Evolutionary conservation across 805 yeast genomes (phyloP).

Genomic region (Yamadazyma sp.): DNA sequence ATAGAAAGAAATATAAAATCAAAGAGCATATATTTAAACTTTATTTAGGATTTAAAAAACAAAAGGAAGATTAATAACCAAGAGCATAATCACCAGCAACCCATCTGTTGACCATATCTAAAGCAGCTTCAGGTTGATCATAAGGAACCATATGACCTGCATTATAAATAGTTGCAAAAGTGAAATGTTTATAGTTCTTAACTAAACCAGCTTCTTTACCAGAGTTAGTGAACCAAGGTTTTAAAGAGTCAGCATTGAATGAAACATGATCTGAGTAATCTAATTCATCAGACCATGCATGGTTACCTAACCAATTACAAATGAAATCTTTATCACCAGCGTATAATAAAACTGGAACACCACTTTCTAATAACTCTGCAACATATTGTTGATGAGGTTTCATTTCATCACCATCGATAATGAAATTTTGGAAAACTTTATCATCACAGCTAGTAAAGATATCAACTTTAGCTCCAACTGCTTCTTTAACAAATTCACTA

Average conservation of each 20-base stretch:
- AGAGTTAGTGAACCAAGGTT: conserved; percentile 35
- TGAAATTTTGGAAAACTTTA: conserved; percentile 47
- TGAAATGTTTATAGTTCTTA: conserved; percentile 67
- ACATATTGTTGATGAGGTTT: conserved; percentile 69
- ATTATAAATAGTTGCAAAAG: conserved; percentile 79
- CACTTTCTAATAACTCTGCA: conserved; percentile 36
- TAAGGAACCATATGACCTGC: conserved; percentile 98
- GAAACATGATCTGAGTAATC: conserved; percentile 22
- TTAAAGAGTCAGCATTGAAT: conserved; percentile 20
- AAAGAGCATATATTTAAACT: too few relatives aligned
- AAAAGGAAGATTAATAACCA: conserved; percentile 7
- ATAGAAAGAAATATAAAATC: too few relatives aligned
- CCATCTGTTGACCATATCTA: conserved; percentile 88
- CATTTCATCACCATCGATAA: conserved; percentile 62
- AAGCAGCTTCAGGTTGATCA: conserved; percentile 76
- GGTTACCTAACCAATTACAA: conserved; percentile 47
- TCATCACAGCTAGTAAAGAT: conserved; percentile 46
- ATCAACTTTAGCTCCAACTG: conserved; percentile 56
- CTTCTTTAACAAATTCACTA: conserved; percentile 49
- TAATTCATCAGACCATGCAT: conserved; percentile 36
- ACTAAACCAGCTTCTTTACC: conserved; percentile 65
- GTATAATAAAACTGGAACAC: conserved; percentile 39
- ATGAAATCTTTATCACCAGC: conserved; percentile 47
- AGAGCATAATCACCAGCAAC: conserved; percentile 57
- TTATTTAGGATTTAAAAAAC: too few relatives aligned